phyloP scores from a whole-genome alignment of 768 basidiomycete species.

The Gelatoporia subvermispora region DNA sequence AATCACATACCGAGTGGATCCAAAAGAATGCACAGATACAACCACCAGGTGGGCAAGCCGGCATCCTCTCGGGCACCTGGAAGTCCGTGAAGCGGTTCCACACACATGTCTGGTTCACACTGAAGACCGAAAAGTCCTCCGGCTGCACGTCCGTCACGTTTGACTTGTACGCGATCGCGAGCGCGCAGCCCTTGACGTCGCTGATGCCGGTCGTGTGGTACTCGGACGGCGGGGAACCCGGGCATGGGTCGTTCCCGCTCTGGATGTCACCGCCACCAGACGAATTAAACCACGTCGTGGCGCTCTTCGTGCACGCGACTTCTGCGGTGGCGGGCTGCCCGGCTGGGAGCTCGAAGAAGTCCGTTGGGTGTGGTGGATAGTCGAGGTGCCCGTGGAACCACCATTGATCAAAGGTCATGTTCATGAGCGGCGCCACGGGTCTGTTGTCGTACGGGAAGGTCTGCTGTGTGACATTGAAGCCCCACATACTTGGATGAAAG shows the following conservation, averaged over 20 bases:
- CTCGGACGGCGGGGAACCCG: slow-evolving; percentile 34
- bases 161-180: slow-evolving; percentile 75
- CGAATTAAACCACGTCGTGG: slow-evolving; percentile 51
- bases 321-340: slow-evolving; percentile 50
- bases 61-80: slow-evolving; percentile 61
- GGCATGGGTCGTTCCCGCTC: slow-evolving; percentile 49
- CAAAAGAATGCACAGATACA: slow-evolving; percentile 74
- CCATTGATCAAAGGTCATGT: slow-evolving; percentile 38
- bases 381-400: slow-evolving; percentile 64
- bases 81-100: slow-evolving; percentile 70
- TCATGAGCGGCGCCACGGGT: slow-evolving; percentile 39
- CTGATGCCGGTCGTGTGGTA: slow-evolving; percentile 53
- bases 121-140: slow-evolving; percentile 68
- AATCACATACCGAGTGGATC: slow-evolving; percentile 53
- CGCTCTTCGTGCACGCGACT: slow-evolving; percentile 55
- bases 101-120: slow-evolving; percentile 71
- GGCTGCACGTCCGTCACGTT: slow-evolving; percentile 54
- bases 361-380: slow-evolving; percentile 50
- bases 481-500: slow-evolving; percentile 57
- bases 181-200: slow-evolving; percentile 58
- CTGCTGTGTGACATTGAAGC: slow-evolving; percentile 58
- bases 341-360: slow-evolving; percentile 57
- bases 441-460: slow-evolving; percentile 62
- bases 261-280: slow-evolving; percentile 51
- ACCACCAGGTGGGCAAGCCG: slow-evolving; percentile 56